Percentiles rank a stretch among this genome's conserved stretches.
Evolutionary conservation across 768 basidiomycete species (phyloP).

Genomic region (Lactarius indigo): DNA sequence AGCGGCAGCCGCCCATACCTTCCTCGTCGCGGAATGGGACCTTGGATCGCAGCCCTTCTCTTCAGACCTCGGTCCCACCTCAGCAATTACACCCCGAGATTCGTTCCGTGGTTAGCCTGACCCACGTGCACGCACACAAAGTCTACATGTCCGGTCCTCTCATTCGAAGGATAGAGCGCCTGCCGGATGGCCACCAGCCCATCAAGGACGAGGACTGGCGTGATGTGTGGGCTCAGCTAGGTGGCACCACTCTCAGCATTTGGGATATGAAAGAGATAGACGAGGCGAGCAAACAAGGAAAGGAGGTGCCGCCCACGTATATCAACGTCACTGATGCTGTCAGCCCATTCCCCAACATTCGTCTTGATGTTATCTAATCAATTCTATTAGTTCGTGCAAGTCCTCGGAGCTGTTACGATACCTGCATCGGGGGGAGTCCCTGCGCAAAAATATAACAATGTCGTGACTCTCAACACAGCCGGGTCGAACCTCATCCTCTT

Average conservation of each 20-base stretch:
- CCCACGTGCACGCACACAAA: constrained; percentile 75
- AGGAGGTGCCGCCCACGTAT: constrained; percentile 82
- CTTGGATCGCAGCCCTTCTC: constrained; percentile 8
- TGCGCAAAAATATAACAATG: constrained; percentile 61
- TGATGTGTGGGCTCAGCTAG: constrained; percentile 86
- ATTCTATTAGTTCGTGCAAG: constrained; percentile 63
- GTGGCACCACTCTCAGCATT: constrained; percentile 83
- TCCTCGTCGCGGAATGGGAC: neutral
- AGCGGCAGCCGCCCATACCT: neutral
- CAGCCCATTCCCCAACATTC: constrained; percentile 35
- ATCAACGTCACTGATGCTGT: constrained; percentile 88
- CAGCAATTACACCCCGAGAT: constrained; percentile 74
- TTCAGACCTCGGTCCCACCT: constrained; percentile 19
- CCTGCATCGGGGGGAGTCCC: constrained; percentile 51
- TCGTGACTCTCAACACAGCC: constrained; percentile 90
- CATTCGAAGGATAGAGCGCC: constrained; percentile 70
- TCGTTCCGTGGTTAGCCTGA: constrained; percentile 71
- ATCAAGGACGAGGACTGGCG: constrained; percentile 75
- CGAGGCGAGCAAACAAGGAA: constrained; percentile 74
- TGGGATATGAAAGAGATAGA: constrained; percentile 92
- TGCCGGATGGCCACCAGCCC: constrained; percentile 67
- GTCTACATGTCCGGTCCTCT: constrained; percentile 86
- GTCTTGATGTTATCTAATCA: constrained; percentile 18
- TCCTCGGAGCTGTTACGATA: constrained; percentile 68
- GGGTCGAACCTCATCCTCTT: constrained; percentile 88